These are phyloP conservation scores for Diaporthe batatas DNA, from an alignment of 2,329 filamentous ascomycete genomes.

Conservation along the genomic window DNA sequence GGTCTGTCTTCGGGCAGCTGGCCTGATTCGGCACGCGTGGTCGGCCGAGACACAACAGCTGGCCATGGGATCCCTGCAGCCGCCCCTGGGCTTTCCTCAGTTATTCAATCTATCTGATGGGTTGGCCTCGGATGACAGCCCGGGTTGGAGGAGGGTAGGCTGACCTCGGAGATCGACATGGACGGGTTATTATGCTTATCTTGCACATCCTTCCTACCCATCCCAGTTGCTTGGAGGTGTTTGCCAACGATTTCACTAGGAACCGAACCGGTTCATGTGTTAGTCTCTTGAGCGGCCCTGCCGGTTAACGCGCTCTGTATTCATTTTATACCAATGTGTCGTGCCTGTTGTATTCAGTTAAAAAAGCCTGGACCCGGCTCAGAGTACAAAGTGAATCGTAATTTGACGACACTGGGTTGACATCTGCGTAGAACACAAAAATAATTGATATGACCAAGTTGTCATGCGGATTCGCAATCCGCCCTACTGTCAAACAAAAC, in stretches of 20 bases:
- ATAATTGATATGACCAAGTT: too few relatives aligned
- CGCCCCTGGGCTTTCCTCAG: not conserved
- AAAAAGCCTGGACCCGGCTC: not conserved
- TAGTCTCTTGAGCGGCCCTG: not conserved
- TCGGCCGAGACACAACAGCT: not conserved
- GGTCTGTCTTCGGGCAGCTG: conserved; percentile 29
- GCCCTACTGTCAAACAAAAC: too few relatives aligned
- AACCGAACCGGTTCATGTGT: not conserved
- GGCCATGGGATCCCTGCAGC: conserved; percentile 1
- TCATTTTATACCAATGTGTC: not conserved
- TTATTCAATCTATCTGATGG: conserved; percentile 35
- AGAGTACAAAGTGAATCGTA: not conserved
- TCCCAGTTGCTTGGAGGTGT: not conserved
- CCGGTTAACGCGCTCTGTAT: not conserved
- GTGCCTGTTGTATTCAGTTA: not conserved
- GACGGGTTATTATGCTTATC: conserved; percentile 29
- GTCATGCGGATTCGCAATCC: not conserved
- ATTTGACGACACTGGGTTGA: not conserved
- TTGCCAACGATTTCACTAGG: not conserved
- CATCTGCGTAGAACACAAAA: too few relatives aligned
- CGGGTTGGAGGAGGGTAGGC: conserved; percentile 10
- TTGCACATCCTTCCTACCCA: not conserved
- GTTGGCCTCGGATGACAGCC: conserved; percentile 30
- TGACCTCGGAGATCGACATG: conserved; percentile 30
- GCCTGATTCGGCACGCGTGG: conserved; percentile 17